Base-by-base conservation (phyloP, 176 grass and related monocot species). In the Musa itinerans region DNA sequence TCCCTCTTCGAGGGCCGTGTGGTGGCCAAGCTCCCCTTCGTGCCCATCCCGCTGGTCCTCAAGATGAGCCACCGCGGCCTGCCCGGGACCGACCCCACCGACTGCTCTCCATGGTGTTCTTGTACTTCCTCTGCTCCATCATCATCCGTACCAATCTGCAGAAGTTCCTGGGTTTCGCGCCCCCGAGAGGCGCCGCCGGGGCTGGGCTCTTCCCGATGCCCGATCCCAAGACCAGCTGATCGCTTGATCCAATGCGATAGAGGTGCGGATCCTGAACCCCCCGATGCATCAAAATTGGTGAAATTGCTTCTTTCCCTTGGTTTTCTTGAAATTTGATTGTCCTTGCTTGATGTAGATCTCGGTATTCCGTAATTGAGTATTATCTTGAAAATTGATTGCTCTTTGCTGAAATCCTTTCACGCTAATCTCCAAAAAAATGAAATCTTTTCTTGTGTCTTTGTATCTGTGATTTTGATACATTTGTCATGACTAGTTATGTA, bases 41-140 rank as follows among this genome's bases (percentile, higher is more conserved):
- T 71, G 43, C 96, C 96, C 34, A 78, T 95, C 34, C 84, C 88
- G 15, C 80, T 99, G 69, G 83, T 92, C 21, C 89, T 89, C 68
- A 92, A 92, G 66, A 99, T 99, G 96, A 99, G 96, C 89, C 96
- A 99, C 83, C 85, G 96, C 11, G 96, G 96, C 1, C 67, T 99
- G 10, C 86, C 81, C 21, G 95, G 90, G 7, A 84, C 75, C 79
- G 90, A 99, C 53, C 91, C 90, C 78, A 94, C 95, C 27, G 95
- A 94, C 71, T 99, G 95, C 83, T 93, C 83, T 93, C 95, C 85
- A 94, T 99, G 95, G 91, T 89, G 20, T 99, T 99, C 86, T 85
- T 99, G 54, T 99, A 99, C 86, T 94, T 99, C 81, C 95, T 99
- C 65, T 99, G 90, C 73, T 99, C 95, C 73, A 99, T 99, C 78